A percentile compares a stretch with the other conserved stretches of the same genome.
phyloP scores from a whole-genome alignment of 805 yeast species.

The Yamadazyma akitaensis region DNA sequence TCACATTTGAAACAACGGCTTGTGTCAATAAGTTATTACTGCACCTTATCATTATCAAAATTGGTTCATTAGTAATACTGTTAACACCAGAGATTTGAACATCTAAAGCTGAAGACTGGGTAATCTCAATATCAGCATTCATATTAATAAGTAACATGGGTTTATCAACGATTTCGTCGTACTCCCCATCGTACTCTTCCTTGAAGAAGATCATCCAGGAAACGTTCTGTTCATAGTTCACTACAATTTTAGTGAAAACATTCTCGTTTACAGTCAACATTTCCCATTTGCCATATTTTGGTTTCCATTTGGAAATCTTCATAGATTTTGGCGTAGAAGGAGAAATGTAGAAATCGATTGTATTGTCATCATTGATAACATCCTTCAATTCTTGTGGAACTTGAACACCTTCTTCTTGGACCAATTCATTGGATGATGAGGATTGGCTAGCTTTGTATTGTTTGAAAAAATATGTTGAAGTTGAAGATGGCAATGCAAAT shows the following conservation, averaged over 20 bases:
- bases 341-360: constrained; percentile 37
- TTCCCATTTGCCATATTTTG: constrained; percentile 43
- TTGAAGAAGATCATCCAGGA: constrained; percentile 41
- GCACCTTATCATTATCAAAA: constrained; percentile 34
- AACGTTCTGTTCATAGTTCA: constrained; percentile 29
- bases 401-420: constrained; percentile 17
- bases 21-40: constrained; percentile 23
- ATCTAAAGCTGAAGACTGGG: constrained; percentile 39
- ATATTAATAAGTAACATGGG: constrained; percentile 35
- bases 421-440: constrained; percentile 10
- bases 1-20: constrained; percentile 23
- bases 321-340: constrained; percentile 32
- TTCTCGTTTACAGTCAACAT: constrained; percentile 37
- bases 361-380: constrained; percentile 33
- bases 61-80: constrained; percentile 27
- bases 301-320: constrained; percentile 43
- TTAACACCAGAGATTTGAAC: constrained; percentile 32
- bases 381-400: constrained; percentile 38
- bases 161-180: constrained; percentile 29
- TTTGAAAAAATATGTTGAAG: constrained; percentile 39
- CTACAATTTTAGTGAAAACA: constrained; percentile 37
- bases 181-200: constrained; percentile 32
- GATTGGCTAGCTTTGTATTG: constrained; percentile 16
- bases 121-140: constrained; percentile 19
- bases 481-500: constrained; percentile 45